Evolutionary conservation across 2,329 filamentous ascomycete genomes (phyloP), one percentile per base, ranked within the genome.

Genomic region (Knoxdaviesia proteae): DNA sequence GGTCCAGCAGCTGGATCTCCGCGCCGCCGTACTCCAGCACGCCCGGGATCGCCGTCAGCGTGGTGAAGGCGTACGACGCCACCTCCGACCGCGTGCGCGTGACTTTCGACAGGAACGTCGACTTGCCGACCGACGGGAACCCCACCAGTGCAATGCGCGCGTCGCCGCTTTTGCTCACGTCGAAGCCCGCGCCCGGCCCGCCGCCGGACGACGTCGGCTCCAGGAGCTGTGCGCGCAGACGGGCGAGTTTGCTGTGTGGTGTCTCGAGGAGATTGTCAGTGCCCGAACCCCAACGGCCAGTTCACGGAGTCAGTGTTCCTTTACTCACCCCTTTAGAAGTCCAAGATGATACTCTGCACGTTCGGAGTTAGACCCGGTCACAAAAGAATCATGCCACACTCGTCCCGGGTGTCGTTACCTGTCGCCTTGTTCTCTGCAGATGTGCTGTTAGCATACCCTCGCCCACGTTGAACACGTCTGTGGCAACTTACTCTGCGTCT

Each of bases 101-200:
- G 58, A 98, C 92, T 56, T 96, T 94, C 40, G 87, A 94, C n/a
- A 98, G 60, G 56, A 98, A 96, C 0, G 90, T 98, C 3, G 90
- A 98, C 65, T 98, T 98, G 58, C 90, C 90, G 42, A 98, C 90
- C 0, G 92, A 98, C 0, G 92, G 90, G 53, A 98, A 98, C n/a
- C 90, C 90, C 43, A 98, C 92, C 2, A 98, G 74, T 2, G 92
- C 86, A 62, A 98, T 96, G 54, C 90, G 77, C 9, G 90, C 90
- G 66, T 98, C 90, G 48, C 90, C 90, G 50, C 80, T 88, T 63
- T 98, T 98, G 58, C 81, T 90, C 37, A 98, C 90, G 56, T 88
- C 82, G 58, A 92, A 98, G 7, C 90, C 90, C 3, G 80, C 64
- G 30, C 90, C 88, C 10, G 76, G 81, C 7, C 82, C 80, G 10